Evolutionary conservation across 108 stramenopile genomes (phyloP), one percentile per base, ranked within the genome.

Genomic region (Schizochytrium sp.): DNA sequence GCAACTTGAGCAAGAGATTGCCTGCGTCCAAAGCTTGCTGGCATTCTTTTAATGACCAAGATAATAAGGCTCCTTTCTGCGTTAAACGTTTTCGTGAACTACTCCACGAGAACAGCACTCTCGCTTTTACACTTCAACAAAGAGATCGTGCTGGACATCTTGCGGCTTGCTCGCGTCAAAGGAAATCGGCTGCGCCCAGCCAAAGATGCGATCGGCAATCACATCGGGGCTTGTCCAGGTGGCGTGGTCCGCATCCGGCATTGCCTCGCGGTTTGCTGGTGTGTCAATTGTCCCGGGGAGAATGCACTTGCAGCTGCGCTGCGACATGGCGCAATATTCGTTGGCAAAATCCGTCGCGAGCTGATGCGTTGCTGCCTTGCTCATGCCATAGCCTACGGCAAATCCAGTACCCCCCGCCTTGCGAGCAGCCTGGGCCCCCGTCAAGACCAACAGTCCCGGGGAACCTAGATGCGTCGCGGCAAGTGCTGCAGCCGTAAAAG

Each of bases 331-430:
- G 45, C 76, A 47, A 12, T 16, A 28, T 45, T 47, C 76, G 51
- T 83, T 53, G 21, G 57, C 43, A 25, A n/a, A 21, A 44, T 55
- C 87, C 14, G 41, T 51, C 8, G 53, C 58, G 18, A 90, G 72
- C 28, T 88, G 48, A 14, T 88, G 87, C 21, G 88, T 88, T 14
- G 90, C 69, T 5, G 88, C 87, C 58, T 90, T 90, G 72, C 83
- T 87, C 72, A 90, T 90, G 51, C 90, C 87, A 55, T 90, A 90
- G 18, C 90, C 90, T 0, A 72, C 25, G 12, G 76, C 76, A 44
- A 90, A 87, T 23, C 89, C 89, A 58, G 87, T 55, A 0, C 47
- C 44, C 0, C 58, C 72, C 19, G 72, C 89, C n/a, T 57, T 59
- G 45, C 23, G 63, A 4, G 90, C 90, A 5, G 90, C 90, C 41